Base-by-base conservation (phyloP, 208 protist genomes). In the Leishmania braziliensis region DNA sequence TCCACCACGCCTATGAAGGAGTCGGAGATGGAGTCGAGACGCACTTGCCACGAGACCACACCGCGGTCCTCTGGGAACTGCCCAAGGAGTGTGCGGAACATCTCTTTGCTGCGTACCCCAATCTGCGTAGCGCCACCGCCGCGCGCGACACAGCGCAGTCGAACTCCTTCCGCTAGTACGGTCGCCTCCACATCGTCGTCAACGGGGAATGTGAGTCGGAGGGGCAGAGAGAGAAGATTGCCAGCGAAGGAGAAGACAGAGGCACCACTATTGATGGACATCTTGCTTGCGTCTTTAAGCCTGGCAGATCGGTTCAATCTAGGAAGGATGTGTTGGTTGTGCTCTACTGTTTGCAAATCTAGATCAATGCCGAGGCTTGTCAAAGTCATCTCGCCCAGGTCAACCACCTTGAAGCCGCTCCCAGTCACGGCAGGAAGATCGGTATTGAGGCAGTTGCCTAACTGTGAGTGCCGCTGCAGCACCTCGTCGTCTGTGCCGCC, bases 1-100 rank as follows among this genome's bases (percentile, higher is more conserved):
- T 95, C 92, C 23, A 95, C 91, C 20, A 95, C 84, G 6, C 94
- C 94, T 0, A 95, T n/a, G 75, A 97, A 97, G 4, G 89, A 90
- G 50, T 97, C 89, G 20, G 81, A 78, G 65, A 95, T 84, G 75
- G 63, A 76, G 39, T 95, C 94, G 5, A 97, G 86, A 0, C 91
- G 94, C 39, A 97, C 84, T 39, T 87, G 87, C 94, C 94, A 97
- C 23, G 84, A 78, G 20, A 97, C 87, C 10, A 90, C 33, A 14
- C 92, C 89, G 5, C 83, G 65, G 72, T 95, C 92, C 75, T 91
- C 83, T 1, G 88, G 93, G 65, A 89, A 93, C 26, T 80, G 62
- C 12, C 51, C 50, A 0, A 81, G 58, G 18, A 97, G 71, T 6
- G 43, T 54, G 48, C 90, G 83, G 62, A 97, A 88, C n/a, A 83